Conservation (phyloP, 768 basidiomycete species). For the Amanita pseudoporphyria region DNA sequence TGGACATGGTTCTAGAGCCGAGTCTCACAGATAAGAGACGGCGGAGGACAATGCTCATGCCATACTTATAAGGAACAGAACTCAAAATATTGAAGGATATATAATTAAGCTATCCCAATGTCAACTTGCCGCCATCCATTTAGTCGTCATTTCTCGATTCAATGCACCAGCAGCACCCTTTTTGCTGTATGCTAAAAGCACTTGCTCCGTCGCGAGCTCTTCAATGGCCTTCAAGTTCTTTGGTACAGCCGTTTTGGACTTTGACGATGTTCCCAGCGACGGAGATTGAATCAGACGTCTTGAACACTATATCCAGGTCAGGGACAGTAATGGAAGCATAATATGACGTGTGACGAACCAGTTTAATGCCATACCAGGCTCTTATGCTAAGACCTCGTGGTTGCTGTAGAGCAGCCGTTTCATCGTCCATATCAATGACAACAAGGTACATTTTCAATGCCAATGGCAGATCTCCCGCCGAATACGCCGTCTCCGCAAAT, state of each 20-base stretch:
- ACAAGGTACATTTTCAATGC: constrained; percentile 75
- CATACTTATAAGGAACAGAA: not conserved
- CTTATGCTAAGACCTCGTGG: constrained; percentile 51
- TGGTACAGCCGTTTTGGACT: constrained; percentile 50
- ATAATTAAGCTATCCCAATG: constrained; percentile 6
- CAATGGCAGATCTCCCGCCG: constrained; percentile 61
- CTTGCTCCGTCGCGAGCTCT: constrained; percentile 62
- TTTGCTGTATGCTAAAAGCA: constrained; percentile 49
- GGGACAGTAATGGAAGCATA: not conserved
- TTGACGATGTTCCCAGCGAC: constrained; percentile 25
- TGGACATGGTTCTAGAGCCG: not conserved
- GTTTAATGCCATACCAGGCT: constrained; percentile 79
- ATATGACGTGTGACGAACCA: constrained; percentile 38
- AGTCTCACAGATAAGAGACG: not conserved
- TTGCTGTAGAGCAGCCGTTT: constrained; percentile 29
- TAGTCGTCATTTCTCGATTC: constrained; percentile 32
- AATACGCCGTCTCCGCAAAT: constrained; percentile 83
- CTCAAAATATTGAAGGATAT: not conserved
- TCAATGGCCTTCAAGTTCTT: constrained; percentile 51
- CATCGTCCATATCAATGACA: constrained; percentile 69
- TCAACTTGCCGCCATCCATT: constrained; percentile 29
- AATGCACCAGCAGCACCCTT: constrained; percentile 30
- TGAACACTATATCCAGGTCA: constrained; percentile 36
- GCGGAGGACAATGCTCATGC: constrained; percentile 1
- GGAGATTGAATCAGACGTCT: constrained; percentile 38